Conservation (phyloP, 495 filamentous ascomycete species). For the Astrothelium subdiscretum region DNA sequence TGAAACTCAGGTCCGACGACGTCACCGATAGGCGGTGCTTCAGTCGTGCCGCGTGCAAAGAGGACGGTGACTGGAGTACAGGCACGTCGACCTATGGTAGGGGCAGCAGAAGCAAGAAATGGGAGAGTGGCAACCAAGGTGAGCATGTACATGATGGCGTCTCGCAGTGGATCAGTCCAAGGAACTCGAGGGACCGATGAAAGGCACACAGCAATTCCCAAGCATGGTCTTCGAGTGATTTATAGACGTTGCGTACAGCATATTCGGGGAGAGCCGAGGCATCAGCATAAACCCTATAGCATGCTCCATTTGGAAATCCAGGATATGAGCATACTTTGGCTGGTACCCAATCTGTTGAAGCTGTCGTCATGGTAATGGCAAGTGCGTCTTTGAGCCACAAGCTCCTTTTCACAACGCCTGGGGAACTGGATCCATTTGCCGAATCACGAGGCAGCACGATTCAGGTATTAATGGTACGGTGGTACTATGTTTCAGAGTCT, state of each 20-base stretch:
- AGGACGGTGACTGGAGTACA: slow-evolving; percentile 1
- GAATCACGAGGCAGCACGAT: neutral
- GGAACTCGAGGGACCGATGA: neutral
- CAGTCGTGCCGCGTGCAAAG: slow-evolving; percentile 2
- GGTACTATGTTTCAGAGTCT: neutral
- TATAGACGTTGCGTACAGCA: neutral
- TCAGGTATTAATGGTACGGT: neutral
- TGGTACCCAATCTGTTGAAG: too few relatives aligned
- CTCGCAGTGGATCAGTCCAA: neutral
- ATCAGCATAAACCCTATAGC: too few relatives aligned
- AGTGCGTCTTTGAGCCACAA: too few relatives aligned
- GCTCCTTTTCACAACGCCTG: too few relatives aligned
- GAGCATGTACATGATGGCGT: neutral
- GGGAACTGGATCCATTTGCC: neutral
- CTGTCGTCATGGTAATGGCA: too few relatives aligned
- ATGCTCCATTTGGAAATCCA: too few relatives aligned
- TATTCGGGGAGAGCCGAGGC: neutral
- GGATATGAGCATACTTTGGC: too few relatives aligned
- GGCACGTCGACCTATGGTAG: neutral
- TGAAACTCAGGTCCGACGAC: neutral
- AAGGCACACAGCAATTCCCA: neutral
- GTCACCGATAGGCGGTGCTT: neutral
- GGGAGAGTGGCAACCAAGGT: neutral
- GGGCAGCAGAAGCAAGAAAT: neutral
- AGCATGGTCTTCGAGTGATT: neutral